Evolutionary conservation across 257 asterid genomes (phyloP).

Genomic region (Cynanchum wilfordii): DNA sequence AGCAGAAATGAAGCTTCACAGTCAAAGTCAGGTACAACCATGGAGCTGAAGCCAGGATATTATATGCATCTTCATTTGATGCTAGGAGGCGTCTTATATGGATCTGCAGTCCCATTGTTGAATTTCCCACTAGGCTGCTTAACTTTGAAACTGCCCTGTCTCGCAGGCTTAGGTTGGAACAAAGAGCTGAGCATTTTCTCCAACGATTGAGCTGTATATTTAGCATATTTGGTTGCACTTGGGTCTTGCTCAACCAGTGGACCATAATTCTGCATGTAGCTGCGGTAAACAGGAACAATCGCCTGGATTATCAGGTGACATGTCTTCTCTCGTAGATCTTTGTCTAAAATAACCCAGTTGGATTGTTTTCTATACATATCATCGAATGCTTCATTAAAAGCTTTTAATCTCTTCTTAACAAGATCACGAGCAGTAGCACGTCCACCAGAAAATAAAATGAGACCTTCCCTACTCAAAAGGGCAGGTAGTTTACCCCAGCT

Average conservation of each 20-base stretch:
- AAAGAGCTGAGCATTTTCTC: slow-evolving; percentile 66
- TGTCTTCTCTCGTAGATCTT: slow-evolving; percentile 58
- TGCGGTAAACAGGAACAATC: slow-evolving; percentile 78
- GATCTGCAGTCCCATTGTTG: slow-evolving; percentile 41
- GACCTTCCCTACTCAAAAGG: slow-evolving; percentile 76
- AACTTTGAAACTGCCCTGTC: slow-evolving; percentile 65
- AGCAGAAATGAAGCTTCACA: neutral
- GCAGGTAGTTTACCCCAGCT: slow-evolving; percentile 89
- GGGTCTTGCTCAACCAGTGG: slow-evolving; percentile 81
- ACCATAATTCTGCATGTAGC: slow-evolving; percentile 92
- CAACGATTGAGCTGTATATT: slow-evolving; percentile 59
- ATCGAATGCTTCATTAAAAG: slow-evolving; percentile 74
- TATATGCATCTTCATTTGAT: slow-evolving; percentile 23
- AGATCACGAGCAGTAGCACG: slow-evolving; percentile 81
- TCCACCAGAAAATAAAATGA: slow-evolving; percentile 78
- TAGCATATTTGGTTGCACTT: slow-evolving; percentile 65
- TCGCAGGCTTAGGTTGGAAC: slow-evolving; percentile 50
- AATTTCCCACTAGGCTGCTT: slow-evolving; percentile 58
- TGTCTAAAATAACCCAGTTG: slow-evolving; percentile 53
- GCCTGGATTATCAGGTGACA: slow-evolving; percentile 55
- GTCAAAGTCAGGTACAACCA: neutral
- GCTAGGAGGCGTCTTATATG: slow-evolving; percentile 39
- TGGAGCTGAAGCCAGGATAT: neutral
- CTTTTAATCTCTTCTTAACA: slow-evolving; percentile 69
- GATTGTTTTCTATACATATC: slow-evolving; percentile 65